Evolutionary conservation across 768 basidiomycete genomes (phyloP).

Genomic region (Kwoniella sp.): DNA sequence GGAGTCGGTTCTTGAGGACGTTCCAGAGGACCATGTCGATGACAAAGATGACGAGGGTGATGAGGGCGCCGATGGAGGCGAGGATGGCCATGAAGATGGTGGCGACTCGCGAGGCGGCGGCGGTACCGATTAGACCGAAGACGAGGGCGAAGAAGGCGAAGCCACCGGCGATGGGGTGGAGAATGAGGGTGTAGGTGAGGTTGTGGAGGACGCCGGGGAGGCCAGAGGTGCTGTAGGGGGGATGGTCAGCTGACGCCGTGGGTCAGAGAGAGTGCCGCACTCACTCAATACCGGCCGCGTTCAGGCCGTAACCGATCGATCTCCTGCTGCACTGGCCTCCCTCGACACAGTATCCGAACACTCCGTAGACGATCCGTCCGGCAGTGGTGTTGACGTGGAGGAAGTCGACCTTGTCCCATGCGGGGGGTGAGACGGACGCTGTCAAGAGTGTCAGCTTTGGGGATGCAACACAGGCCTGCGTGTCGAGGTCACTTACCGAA

Average conservation of each 20-base stretch:
- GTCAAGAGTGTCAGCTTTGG: background rate
- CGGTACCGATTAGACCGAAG: slow-evolving; percentile 56
- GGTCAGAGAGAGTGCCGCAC: slow-evolving; percentile 17
- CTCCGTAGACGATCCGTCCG: slow-evolving; percentile 60
- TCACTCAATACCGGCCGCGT: slow-evolving; percentile 26
- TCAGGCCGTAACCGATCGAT: slow-evolving; percentile 61
- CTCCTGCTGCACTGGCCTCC: slow-evolving; percentile 39
- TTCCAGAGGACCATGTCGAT: slow-evolving; percentile 78
- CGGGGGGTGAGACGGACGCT: slow-evolving; percentile 68
- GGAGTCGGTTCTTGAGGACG: slow-evolving; percentile 61
- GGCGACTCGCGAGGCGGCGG: slow-evolving; percentile 62
- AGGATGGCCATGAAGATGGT: slow-evolving; percentile 73
- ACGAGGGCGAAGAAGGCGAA: slow-evolving; percentile 40
- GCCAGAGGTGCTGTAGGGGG: slow-evolving; percentile 52
- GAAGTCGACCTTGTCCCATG: slow-evolving; percentile 69
- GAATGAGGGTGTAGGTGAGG: slow-evolving; percentile 68
- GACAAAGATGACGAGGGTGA: slow-evolving; percentile 66
- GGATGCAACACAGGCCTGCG: background rate
- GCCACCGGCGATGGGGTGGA: slow-evolving; percentile 67
- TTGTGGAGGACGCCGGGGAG: slow-evolving; percentile 60
- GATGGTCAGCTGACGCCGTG: background rate
- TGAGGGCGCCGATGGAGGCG: slow-evolving; percentile 63
- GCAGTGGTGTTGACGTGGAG: slow-evolving; percentile 56
- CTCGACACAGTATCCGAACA: slow-evolving; percentile 61
- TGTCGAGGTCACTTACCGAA: slow-evolving; percentile 51